Conservation (phyloP, 805 yeast species). For the Spathaspora passalidarum region DNA sequence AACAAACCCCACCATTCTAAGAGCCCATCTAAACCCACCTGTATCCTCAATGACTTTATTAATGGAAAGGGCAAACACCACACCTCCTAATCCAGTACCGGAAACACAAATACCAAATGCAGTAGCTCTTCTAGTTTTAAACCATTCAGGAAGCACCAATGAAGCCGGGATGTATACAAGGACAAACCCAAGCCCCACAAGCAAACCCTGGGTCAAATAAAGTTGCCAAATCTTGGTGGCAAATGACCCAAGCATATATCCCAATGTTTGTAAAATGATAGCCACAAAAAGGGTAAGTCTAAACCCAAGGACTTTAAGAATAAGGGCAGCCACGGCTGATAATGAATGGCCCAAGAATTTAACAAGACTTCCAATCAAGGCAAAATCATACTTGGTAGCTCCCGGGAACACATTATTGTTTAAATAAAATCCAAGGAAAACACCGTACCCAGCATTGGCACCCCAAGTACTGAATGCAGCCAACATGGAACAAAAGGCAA, state of each 20-base stretch:
- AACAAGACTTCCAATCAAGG: slow-evolving; percentile 45
- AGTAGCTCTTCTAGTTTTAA: slow-evolving; percentile 36
- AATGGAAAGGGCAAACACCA: slow-evolving; percentile 41
- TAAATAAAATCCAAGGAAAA: slow-evolving; percentile 49
- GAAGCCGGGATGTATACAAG: slow-evolving; percentile 38
- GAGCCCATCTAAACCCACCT: slow-evolving; percentile 40
- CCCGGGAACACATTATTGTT: slow-evolving; percentile 29
- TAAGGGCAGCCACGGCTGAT: slow-evolving; percentile 47
- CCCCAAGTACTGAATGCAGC: slow-evolving; percentile 50
- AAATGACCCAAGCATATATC: slow-evolving; percentile 46
- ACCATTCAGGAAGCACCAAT: slow-evolving; percentile 44
- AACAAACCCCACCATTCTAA: slow-evolving; percentile 31
- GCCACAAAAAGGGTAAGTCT: slow-evolving; percentile 45
- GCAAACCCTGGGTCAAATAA: slow-evolving; percentile 46
- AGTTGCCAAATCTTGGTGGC: slow-evolving; percentile 45
- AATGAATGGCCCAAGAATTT: slow-evolving; percentile 52
- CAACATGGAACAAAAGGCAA: slow-evolving; percentile 45
- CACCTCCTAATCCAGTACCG: slow-evolving; percentile 48
- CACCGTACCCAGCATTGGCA: slow-evolving; percentile 52
- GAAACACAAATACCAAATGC: slow-evolving; percentile 43
- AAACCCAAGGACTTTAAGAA: slow-evolving; percentile 47
- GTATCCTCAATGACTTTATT: slow-evolving; percentile 31
- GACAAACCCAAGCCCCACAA: slow-evolving; percentile 44
- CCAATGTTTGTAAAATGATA: slow-evolving; percentile 37
- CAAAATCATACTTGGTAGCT: slow-evolving; percentile 41